Base-by-base conservation (phyloP, 176 grass and related monocot genomes). In the Dendrocalamus sinicus region DNA sequence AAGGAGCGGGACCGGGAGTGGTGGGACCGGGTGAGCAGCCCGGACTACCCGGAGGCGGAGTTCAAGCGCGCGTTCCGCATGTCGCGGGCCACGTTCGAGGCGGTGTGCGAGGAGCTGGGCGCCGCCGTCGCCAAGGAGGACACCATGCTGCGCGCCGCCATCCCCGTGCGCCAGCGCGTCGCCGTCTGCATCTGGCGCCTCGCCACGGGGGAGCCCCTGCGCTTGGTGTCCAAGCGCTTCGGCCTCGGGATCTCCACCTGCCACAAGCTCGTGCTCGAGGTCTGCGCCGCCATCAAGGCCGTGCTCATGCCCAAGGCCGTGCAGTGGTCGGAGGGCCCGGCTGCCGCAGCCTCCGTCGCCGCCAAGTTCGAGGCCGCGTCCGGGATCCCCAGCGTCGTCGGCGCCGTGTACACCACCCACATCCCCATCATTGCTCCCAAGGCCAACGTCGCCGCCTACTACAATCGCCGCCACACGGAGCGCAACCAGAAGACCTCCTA, bases 231-330 rank as follows among this genome's bases (percentile, higher is more conserved):
- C 24, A 87, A 91, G 44, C 91, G 95, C 24, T 98, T 98, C 81
- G 93, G 91, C 46, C 90, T 98, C 20, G 95, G 95, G 23, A 92
- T 95, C 88, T 92, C 95, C 71, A 98, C 93, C 68, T 93, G 93
- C 82, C 91, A 94, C 81, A 98, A 98, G 84, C 89, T 98, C 50
- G 83, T 98, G 7, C 92, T 93, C 50, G 95, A 98, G 89, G 93
- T 93, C 72, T 95, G 85, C 88, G 85, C 89, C 43, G 93, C 95
- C 67, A 90, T 98, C 78, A 84, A 77, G 67, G 28, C 83, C 67
- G 84, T 95, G 11, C 85, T 98, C 20, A 89, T 91, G 95, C 93
- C 89, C 67, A 85, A 85, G 68, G 45, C 41, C 46, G 87, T 98
- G 74, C 77, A 46, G 46, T 98, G 93, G 93, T 89, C 93, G 2